These are phyloP conservation scores for Fonsecaea nubica DNA, from an alignment of 2,329 filamentous ascomycete species.

Conservation along the genomic window DNA sequence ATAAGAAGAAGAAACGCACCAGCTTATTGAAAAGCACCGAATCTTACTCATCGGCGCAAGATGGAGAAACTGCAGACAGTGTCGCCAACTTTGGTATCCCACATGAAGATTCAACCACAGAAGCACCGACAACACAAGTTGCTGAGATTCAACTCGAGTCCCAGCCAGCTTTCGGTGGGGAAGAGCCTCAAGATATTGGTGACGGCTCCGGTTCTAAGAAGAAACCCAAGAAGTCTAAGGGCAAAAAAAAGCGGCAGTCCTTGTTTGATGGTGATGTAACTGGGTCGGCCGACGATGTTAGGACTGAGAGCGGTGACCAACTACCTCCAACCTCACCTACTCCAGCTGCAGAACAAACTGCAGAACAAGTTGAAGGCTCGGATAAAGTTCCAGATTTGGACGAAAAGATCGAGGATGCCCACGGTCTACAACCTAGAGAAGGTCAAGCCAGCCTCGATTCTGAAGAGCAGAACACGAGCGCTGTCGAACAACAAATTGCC, in stretches of 20 bases:
- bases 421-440: not conserved
- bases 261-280: conserved; percentile 15
- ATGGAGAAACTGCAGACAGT: not conserved
- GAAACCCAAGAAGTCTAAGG: conserved; percentile 42
- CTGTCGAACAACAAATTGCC: not conserved
- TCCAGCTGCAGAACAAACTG: not conserved
- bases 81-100: not conserved
- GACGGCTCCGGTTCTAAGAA: conserved; percentile 8
- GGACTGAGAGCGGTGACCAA: not conserved
- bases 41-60: conserved; percentile 1
- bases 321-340: not conserved
- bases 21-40: conserved; percentile 20
- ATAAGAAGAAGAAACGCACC: conserved; percentile 38
- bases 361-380: not conserved
- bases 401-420: not conserved
- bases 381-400: not conserved
- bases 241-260: conserved; percentile 30
- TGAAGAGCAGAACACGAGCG: not conserved
- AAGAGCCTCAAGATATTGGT: conserved; percentile 12
- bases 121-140: not conserved
- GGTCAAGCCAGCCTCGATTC: not conserved
- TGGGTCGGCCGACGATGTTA: not conserved
- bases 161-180: not conserved
- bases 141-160: not conserved
- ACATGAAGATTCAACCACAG: not conserved